Evolutionary conservation across 2,329 filamentous ascomycete genomes (phyloP), one percentile per base, ranked within the genome.

Genomic region (Cryphonectria radicalis): DNA sequence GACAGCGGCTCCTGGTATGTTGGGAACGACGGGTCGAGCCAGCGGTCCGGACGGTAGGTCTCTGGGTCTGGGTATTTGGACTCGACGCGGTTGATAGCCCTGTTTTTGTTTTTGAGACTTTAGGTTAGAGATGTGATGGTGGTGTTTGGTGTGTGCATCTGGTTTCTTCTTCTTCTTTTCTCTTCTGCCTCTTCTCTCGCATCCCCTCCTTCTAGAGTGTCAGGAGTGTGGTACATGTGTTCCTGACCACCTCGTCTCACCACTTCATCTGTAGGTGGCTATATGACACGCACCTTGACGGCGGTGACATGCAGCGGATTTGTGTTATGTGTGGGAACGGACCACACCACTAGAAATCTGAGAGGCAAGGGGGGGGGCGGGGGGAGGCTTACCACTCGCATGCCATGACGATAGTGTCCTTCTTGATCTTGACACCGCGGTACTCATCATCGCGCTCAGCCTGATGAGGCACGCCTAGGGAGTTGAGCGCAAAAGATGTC

Each of bases 1-100:
- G 85, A 85, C n/a, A 91, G 84, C 0, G 90, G 90, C 76, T 88
- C 89, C 76, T 90, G 87, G 80, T 87, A 91, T 0, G 89, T 90
- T 0, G 90, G 90, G 84, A 86, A 92, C 28, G 81, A 81, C n/a
- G 86, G 79, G 74, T 90, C 86, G 14, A 92, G 83, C 82, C 88
- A 92, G 55, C 90, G 85, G 74, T 90, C 89, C 0, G 90, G 89
- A 40, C 83, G 86, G 80, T 85, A 92, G 74, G 80, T 84, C 64
- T 92, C 88, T n/a, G 88, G 87, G 75, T 91, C 87, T 1, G 89
- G 89, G 76, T 92, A 92, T 69, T 84, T 86, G 50, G 80, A 80
- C 1, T 85, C 83, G 73, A 91, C 88, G 60, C 88, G 86, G 77
- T 88, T 86, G 77, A 90, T 86, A 62, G 84, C 84, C 84, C 86